phyloP scores from a whole-genome alignment of 805 yeast species.

The Monosporozyma servazzii region DNA sequence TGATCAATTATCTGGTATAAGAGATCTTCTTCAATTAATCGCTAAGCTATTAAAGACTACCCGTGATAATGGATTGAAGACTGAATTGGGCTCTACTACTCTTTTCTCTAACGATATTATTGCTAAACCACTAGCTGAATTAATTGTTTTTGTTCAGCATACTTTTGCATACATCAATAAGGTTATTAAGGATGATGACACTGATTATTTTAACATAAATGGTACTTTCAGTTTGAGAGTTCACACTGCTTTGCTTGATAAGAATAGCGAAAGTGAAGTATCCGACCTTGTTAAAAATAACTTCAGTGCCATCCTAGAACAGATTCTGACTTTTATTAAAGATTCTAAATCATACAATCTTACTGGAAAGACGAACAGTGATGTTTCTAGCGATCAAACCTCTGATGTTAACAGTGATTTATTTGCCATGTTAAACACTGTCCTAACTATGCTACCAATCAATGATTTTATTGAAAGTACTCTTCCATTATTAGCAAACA shows the following conservation, averaged over 20 bases:
- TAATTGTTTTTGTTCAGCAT: conserved; percentile 39
- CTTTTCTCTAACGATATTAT: conserved; percentile 55
- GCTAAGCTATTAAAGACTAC: conserved; percentile 31
- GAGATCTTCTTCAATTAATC: conserved; percentile 37
- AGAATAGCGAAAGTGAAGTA: conserved; percentile 10
- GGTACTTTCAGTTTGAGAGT: conserved; percentile 45
- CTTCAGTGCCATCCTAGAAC: conserved; percentile 22
- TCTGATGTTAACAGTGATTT: conserved; percentile 34
- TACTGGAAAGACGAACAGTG: neutral
- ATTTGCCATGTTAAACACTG: conserved; percentile 49
- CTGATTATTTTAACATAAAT: conserved; percentile 18
- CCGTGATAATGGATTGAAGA: conserved; percentile 31
- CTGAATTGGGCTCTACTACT: conserved; percentile 41
- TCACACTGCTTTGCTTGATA: conserved; percentile 41
- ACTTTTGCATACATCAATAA: conserved; percentile 50
- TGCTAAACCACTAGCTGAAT: conserved; percentile 40
- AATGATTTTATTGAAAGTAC: conserved; percentile 60
- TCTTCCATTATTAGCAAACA: conserved; percentile 30
- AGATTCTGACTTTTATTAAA: conserved; percentile 18
- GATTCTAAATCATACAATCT: neutral
- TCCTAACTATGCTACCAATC: conserved; percentile 67
- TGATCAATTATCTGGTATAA: conserved; percentile 55
- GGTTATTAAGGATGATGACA: conserved; percentile 34
- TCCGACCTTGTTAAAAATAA: conserved; percentile 12
- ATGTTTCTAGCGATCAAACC: conserved; percentile 14